phyloP scores from a whole-genome alignment of 352 stramenopile genomes.

The Phytophthora uliginosa region DNA sequence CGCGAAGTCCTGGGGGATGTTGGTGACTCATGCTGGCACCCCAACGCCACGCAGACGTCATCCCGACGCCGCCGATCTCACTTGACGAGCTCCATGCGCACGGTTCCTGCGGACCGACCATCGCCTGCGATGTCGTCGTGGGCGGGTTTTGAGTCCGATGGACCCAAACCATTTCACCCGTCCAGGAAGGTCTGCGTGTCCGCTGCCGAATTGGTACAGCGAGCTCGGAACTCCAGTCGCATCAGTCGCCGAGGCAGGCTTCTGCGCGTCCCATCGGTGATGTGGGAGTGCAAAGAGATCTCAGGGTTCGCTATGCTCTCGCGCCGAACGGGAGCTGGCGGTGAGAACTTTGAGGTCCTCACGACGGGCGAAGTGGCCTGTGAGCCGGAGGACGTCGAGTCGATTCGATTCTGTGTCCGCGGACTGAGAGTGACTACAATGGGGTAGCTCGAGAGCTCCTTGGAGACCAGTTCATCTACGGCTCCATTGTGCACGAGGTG shows the following conservation, averaged over 20 bases:
- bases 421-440: conserved; percentile 51
- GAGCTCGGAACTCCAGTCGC: conserved; percentile 29
- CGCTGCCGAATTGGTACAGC: conserved; percentile 42
- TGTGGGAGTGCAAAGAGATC: conserved; percentile 48
- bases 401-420: conserved; percentile 35
- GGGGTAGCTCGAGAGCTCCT: conserved; percentile 29
- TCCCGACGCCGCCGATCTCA: conserved; percentile 15
- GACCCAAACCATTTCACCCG: neutral
- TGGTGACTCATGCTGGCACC: conserved; percentile 22
- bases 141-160: conserved; percentile 24
- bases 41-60: conserved; percentile 4
- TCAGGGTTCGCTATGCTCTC: conserved; percentile 41
- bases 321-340: conserved; percentile 14
- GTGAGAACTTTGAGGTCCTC: conserved; percentile 42
- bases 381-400: conserved; percentile 36
- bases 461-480: conserved; percentile 62
- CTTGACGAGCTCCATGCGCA: conserved; percentile 35
- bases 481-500: conserved; percentile 54
- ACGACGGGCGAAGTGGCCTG: conserved; percentile 48
- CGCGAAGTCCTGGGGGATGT: conserved; percentile 19
- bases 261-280: conserved; percentile 31
- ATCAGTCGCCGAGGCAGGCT: conserved; percentile 30
- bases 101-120: conserved; percentile 22
- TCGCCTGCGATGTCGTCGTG: conserved; percentile 28
- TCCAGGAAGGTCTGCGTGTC: conserved; percentile 40